Base-by-base conservation (phyloP, 2,329 filamentous ascomycete species). In the Xylariomycetidae sp. region DNA sequence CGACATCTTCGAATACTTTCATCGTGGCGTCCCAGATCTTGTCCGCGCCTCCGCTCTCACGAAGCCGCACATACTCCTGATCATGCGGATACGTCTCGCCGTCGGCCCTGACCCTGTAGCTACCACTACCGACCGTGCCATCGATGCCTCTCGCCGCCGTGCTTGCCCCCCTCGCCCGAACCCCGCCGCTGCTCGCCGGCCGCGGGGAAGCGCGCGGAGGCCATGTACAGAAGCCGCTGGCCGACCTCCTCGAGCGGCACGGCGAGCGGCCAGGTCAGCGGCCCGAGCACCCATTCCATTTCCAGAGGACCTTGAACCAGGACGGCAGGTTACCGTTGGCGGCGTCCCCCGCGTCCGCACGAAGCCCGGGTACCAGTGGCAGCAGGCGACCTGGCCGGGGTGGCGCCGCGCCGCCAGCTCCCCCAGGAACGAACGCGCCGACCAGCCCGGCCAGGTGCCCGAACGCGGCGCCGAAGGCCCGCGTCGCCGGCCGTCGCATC, bases 401-500 rank as follows among this genome's bases (percentile, higher is more conserved):
- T 60, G 38, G 26, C 49, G 32, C 6, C 42, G 32, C 3, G 53
- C 54, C 0, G n/a, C n/a, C n/a, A 59, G 28, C 15, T 49, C 37
- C 25, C 57, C 53, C 20, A 58, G n/a, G n/a, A n/a, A n/a, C 51
- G 42, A 52, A 49, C 25, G 58, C 48, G 7, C 49, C 56, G 10
- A 39, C 57, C 47, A 59, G 52, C 29, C 29, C 25, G 8, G 23
- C 13, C 7, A 35, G 18, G 19, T 39, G 39, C 2, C 29, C 19
- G 10, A 37, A 29, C 14, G 27, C 18, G 6, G 7, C 31, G 7
- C 18, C 17, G 4, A 39, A 22, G 4, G 14, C 10, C n/a, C 35
- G 29, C 20, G 33, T 40, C 4, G 16, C 12, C 16, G 29, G 29
- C 6, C 34, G 13, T 5, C 29, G 29, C 13, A 43, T 10, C 9